Base-by-base conservation (phyloP, 768 basidiomycete species). In the Hygrocybe punicea region DNA sequence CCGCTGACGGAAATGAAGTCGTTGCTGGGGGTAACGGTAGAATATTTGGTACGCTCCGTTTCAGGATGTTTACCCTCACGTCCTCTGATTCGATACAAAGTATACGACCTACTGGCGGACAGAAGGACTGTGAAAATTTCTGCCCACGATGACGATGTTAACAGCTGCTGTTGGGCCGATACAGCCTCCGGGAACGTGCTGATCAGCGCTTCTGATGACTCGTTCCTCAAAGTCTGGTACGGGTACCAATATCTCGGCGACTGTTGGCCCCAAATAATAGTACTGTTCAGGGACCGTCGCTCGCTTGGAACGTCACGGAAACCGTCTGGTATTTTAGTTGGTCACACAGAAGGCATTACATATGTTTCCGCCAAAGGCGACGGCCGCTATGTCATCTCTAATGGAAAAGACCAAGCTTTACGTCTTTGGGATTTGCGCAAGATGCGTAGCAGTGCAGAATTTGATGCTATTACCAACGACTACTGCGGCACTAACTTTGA, bases 121-220 rank as follows among this genome's bases (percentile, higher is more conserved):
- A 77, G 80, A 60, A 80, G 93, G 58, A 87, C 88, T 1, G 86
- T 98, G 24, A 89, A 86, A 64, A 93, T 99, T 16, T 62, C 71
- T n/a, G 97, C 93, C 0, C 97, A 99, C 66, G 68, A 73, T 1
- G 87, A 92, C 67, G 97, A 99, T 68, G 89, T 98, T 40, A 99
- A 99, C 65, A 91, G 92, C 66, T 85, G 94, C 72, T 93, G 91
- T 67, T 99, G 95, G 87, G 97, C 97, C 0, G 95, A 98, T 67
- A 86, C 86, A 10, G 82, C 84, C 2, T 95, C 92, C 11, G 93
- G 93, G 10, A 98, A 99, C 68, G 84, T 99, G 17, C 82, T 99
- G 24, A 85, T 98, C 50, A 96, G 93, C 62, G 97, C 91, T 1
- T 95, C 93, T 1, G 97, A 99, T 65, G 97, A 99, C 67, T 86